These are phyloP conservation scores for Cladosporium sp. DNA, from an alignment of 2,329 filamentous ascomycete species.

Conservation along the genomic window DNA sequence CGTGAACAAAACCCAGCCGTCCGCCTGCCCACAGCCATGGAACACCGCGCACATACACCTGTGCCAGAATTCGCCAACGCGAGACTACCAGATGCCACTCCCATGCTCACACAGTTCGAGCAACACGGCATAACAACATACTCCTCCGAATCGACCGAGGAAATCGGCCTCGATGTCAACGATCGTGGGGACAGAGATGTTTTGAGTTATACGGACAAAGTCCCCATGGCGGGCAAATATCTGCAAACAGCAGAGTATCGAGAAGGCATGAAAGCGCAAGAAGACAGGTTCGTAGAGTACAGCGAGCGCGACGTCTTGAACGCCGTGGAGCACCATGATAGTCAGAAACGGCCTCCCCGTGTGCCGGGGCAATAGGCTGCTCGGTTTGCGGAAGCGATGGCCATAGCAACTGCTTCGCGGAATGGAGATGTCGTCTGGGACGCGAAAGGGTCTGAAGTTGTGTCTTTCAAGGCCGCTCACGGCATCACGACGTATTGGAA, in stretches of 20 bases:
- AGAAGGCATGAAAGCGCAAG: background rate
- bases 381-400: background rate
- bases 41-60: background rate
- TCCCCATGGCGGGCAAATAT: constrained; percentile 1
- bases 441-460: background rate
- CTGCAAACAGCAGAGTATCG: background rate
- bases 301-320: background rate
- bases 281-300: background rate
- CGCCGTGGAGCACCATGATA: background rate
- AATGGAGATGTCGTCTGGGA: background rate
- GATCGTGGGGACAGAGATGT: background rate
- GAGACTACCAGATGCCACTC: background rate
- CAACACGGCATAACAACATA: constrained; percentile 10
- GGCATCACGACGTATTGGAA: background rate
- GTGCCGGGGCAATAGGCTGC: background rate
- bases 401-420: background rate
- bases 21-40: constrained; percentile 7
- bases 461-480: background rate
- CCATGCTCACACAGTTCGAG: background rate
- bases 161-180: background rate
- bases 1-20: background rate
- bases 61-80: background rate
- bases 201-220: background rate
- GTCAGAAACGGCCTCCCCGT: background rate
- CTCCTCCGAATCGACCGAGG: background rate